These are phyloP conservation scores for Pholiota conissans DNA, from an alignment of 768 basidiomycete species.

Conservation along the genomic window DNA sequence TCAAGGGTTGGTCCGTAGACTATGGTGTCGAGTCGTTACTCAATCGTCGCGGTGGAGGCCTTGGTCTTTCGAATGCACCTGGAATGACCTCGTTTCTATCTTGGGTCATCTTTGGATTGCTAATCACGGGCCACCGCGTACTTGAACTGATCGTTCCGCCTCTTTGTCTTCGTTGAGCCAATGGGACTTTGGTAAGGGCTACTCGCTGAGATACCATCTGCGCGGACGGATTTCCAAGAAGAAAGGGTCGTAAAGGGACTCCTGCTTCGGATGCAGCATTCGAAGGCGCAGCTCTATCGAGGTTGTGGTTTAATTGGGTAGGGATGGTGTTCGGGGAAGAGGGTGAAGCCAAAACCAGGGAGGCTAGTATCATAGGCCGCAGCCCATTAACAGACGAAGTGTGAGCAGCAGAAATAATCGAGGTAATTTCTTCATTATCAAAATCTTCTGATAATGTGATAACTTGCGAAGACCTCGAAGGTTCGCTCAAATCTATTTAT, in stretches of 20 bases:
- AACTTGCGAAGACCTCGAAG: neutral
- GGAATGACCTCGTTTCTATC: slow-evolving; percentile 22
- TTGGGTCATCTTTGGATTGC: slow-evolving; percentile 24
- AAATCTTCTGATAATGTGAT: neutral
- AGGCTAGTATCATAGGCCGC: slow-evolving; percentile 28
- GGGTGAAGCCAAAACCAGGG: slow-evolving; percentile 4
- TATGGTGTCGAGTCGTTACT: neutral
- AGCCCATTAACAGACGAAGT: slow-evolving; percentile 10
- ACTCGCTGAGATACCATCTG: slow-evolving; percentile 20
- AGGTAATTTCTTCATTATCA: slow-evolving; percentile 4
- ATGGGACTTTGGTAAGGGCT: slow-evolving; percentile 26
- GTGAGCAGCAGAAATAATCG: slow-evolving; percentile 3
- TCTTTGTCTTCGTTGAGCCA: slow-evolving; percentile 27
- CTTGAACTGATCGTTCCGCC: slow-evolving; percentile 21
- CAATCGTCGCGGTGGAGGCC: slow-evolving; percentile 37
- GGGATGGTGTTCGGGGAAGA: neutral
- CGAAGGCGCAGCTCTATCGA: neutral
- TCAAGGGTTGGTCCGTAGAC: too few species aligned
- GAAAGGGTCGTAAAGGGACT: slow-evolving; percentile 26
- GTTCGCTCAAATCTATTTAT: slow-evolving; percentile 4
- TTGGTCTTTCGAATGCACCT: slow-evolving; percentile 37
- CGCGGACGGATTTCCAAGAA: slow-evolving; percentile 32
- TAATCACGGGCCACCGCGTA: slow-evolving; percentile 29
- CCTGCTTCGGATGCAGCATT: neutral
- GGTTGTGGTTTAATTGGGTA: neutral